These are phyloP conservation scores for Cordyceps cicadae DNA, from an alignment of 2,329 filamentous ascomycete species.

Conservation along the genomic window DNA sequence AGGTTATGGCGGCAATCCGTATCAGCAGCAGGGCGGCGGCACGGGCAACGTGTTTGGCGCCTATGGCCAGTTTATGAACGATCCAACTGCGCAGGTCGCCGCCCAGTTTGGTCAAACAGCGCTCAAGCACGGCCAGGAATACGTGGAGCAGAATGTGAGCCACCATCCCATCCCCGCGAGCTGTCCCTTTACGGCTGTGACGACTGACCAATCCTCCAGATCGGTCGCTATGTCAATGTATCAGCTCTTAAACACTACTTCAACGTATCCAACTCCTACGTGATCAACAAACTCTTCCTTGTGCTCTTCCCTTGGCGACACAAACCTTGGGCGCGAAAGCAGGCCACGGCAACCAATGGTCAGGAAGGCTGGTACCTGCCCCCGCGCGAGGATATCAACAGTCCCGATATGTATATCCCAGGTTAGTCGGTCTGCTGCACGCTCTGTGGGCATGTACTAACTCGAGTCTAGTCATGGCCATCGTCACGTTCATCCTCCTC, in stretches of 20 bases:
- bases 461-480: conserved; percentile 67
- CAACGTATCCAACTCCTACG: conserved; percentile 96
- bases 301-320: conserved; percentile 97
- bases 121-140: conserved; percentile 85
- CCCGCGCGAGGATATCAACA: conserved; percentile 91
- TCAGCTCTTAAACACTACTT: conserved; percentile 97
- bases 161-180: neutral
- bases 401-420: conserved; percentile 98
- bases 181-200: neutral
- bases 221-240: conserved; percentile 76
- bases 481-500: conserved; percentile 94
- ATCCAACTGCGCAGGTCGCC: conserved; percentile 89
- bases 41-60: conserved; percentile 53
- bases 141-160: conserved; percentile 87
- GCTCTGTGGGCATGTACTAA: neutral
- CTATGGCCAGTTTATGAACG: conserved; percentile 91
- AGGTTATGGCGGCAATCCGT: conserved; percentile 62
- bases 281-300: conserved; percentile 83
- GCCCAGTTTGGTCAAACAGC: conserved; percentile 90
- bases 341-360: conserved; percentile 61
- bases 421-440: conserved; percentile 24
- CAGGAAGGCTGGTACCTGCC: conserved; percentile 76
- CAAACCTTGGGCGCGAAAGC: conserved; percentile 92
- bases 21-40: conserved; percentile 55
- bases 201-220: conserved; percentile 1